These are phyloP conservation scores for Colletotrichum neosansevieriae DNA, from an alignment of 2,329 filamentous ascomycete species.

Conservation along the genomic window DNA sequence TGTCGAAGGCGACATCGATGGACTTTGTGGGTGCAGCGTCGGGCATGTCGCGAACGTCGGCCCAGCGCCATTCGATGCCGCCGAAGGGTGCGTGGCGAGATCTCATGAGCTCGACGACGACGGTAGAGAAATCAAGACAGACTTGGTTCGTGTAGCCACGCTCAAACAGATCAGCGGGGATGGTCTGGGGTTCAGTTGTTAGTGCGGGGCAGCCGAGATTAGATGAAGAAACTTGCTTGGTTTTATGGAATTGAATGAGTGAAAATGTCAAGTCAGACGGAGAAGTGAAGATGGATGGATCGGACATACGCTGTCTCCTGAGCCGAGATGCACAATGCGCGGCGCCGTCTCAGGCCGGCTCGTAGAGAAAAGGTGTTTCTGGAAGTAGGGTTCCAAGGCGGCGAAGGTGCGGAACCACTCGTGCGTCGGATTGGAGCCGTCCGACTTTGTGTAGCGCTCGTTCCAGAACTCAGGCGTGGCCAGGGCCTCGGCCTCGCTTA, in stretches of 20 bases:
- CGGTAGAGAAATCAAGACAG: constrained; percentile 68
- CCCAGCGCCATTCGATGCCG: constrained; percentile 61
- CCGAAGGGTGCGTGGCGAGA: constrained; percentile 52
- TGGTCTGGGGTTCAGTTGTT: constrained; percentile 52
- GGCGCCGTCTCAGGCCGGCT: constrained; percentile 47
- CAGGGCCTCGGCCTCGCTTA: constrained; percentile 44
- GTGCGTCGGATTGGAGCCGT: constrained; percentile 55
- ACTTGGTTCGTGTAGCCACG: constrained; percentile 64
- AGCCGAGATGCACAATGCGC: constrained; percentile 67
- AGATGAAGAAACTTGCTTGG: too few relatives aligned
- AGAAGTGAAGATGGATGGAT: too few relatives aligned
- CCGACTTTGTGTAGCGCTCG: constrained; percentile 56
- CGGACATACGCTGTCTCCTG: constrained; percentile 64
- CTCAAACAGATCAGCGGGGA: constrained; percentile 61
- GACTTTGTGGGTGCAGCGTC: constrained; percentile 51
- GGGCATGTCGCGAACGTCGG: constrained; percentile 64
- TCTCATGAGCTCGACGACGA: constrained; percentile 66
- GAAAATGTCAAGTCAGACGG: too few relatives aligned
- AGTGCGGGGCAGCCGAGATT: too few relatives aligned
- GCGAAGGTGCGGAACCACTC: constrained; percentile 67
- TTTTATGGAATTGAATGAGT: too few relatives aligned
- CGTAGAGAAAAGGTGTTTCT: constrained; percentile 54
- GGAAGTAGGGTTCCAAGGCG: constrained; percentile 62
- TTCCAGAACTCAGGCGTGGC: constrained; percentile 63
- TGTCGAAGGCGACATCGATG: constrained; percentile 69